Evolutionary conservation across 2,329 filamentous ascomycete species (phyloP).

Genomic region (Colletotrichum zoysiae): DNA sequence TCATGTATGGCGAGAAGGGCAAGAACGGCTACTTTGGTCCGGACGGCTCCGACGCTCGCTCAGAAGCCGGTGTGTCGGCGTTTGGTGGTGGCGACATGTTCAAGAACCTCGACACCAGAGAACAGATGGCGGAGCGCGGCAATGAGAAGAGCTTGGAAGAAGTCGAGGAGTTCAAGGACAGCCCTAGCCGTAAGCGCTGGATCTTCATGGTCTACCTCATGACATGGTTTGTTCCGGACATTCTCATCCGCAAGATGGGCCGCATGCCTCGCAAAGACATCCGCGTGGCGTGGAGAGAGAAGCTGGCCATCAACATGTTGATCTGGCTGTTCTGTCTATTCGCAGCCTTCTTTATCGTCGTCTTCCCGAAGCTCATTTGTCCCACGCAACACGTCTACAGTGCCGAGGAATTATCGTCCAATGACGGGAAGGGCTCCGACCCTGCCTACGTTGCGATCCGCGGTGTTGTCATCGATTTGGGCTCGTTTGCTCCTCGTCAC

Average conservation of each 20-base stretch:
- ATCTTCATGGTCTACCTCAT: conserved; percentile 84
- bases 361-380: conserved; percentile 89
- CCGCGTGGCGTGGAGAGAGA: conserved; percentile 94
- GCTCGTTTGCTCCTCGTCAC: conserved; percentile 78
- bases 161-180: conserved; percentile 86
- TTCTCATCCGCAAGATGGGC: conserved; percentile 80
- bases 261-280: conserved; percentile 94
- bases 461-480: conserved; percentile 89
- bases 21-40: conserved; percentile 83
- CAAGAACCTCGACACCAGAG: conserved; percentile 91
- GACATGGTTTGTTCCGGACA: conserved; percentile 90
- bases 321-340: conserved; percentile 90
- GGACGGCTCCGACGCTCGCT: conserved; percentile 84
- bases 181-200: conserved; percentile 89
- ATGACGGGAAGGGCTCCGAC: conserved; percentile 77
- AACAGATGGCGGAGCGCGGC: conserved; percentile 94
- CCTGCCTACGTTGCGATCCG: conserved; percentile 83
- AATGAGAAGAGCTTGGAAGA: conserved; percentile 92
- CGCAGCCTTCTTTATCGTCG: conserved; percentile 89
- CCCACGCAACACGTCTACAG: conserved; percentile 92
- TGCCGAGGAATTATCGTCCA: conserved; percentile 77
- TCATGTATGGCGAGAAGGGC: conserved; percentile 79
- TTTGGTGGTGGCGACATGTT: conserved; percentile 97
- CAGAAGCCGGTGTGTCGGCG: conserved; percentile 92
- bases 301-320: conserved; percentile 96